phyloP scores from a whole-genome alignment of 139 green algal species.

The Chlamydomonas schloesseri region DNA sequence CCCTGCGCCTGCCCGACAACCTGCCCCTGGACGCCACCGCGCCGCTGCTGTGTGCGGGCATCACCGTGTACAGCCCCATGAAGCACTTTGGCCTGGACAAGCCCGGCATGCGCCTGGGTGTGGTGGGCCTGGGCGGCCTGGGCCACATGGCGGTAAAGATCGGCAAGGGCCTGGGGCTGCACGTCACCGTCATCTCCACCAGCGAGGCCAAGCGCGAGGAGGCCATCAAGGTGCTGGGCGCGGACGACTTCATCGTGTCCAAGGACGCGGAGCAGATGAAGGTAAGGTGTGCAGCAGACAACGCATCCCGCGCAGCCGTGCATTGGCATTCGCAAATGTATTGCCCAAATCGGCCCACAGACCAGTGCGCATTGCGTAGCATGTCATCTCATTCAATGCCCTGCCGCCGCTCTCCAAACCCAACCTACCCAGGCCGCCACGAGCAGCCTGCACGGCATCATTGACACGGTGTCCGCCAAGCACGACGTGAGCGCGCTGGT shows the following conservation, averaged over 20 bases:
- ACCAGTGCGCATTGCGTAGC: too few species aligned
- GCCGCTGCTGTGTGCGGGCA: constrained; percentile 88
- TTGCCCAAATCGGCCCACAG: too few species aligned
- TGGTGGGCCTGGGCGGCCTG: constrained; percentile 82
- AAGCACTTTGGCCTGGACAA: constrained; percentile 82
- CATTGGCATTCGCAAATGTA: too few species aligned
- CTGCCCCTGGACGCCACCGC: constrained; percentile 71
- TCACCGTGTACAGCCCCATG: constrained; percentile 80
- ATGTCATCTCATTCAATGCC: not conserved
- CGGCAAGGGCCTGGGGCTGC: constrained; percentile 75
- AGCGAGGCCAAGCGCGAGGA: constrained; percentile 76
- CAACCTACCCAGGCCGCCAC: constrained; percentile 37
- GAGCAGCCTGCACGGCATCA: constrained; percentile 82
- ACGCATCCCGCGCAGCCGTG: too few species aligned
- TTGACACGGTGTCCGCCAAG: constrained; percentile 83
- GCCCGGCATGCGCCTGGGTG: constrained; percentile 77
- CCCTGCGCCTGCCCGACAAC: constrained; percentile 70
- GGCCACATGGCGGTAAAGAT: constrained; percentile 81
- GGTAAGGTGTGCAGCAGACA: constrained; percentile 22
- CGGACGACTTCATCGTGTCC: constrained; percentile 74
- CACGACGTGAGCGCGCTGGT: constrained; percentile 72
- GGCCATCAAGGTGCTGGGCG: constrained; percentile 67
- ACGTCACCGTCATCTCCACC: constrained; percentile 79
- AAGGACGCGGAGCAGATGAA: constrained; percentile 75
- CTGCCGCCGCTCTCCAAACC: not conserved